Evolutionary conservation across 2,329 filamentous ascomycete genomes (phyloP).

Genomic region (Diaporthe sp.): DNA sequence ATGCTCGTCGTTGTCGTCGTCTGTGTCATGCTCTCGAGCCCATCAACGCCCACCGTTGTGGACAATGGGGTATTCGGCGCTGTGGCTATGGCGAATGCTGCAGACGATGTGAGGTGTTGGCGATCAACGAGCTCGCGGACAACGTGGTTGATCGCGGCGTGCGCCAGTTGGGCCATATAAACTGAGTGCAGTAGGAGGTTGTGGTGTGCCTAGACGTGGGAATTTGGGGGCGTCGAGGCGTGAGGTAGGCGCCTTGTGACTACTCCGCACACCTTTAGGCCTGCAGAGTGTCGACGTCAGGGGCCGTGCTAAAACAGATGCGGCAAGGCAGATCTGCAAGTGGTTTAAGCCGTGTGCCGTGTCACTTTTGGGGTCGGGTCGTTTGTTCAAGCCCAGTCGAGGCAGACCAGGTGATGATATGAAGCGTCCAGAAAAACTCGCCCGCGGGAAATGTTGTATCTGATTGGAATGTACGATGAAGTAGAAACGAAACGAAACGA

Average conservation of each 20-base stretch:
- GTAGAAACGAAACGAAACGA: constrained; percentile 10
- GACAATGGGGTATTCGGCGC: constrained; percentile 27
- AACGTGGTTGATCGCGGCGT: constrained; percentile 17
- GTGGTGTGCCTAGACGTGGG: background rate
- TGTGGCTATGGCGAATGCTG: constrained; percentile 37
- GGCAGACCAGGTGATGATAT: background rate
- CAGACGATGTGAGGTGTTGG: constrained; percentile 19
- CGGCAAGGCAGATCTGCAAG: constrained; percentile 29
- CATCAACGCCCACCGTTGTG: constrained; percentile 23
- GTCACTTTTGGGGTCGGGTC: background rate
- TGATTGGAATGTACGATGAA: background rate
- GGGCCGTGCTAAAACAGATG: constrained; percentile 21
- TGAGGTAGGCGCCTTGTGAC: background rate
- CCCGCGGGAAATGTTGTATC: constrained; percentile 4
- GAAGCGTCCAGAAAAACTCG: background rate
- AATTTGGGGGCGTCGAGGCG: background rate
- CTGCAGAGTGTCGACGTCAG: constrained; percentile 36
- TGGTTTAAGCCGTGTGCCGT: constrained; percentile 2
- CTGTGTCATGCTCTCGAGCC: constrained; percentile 6
- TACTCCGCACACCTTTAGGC: constrained; percentile 12
- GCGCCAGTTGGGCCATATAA: constrained; percentile 29
- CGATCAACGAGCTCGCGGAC: constrained; percentile 24
- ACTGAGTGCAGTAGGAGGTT: background rate
- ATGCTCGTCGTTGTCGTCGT: constrained; percentile 21
- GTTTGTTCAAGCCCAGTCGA: background rate